phyloP scores from a whole-genome alignment of 371 early-diverging fungal genomes.

The Mucor ambiguus region DNA sequence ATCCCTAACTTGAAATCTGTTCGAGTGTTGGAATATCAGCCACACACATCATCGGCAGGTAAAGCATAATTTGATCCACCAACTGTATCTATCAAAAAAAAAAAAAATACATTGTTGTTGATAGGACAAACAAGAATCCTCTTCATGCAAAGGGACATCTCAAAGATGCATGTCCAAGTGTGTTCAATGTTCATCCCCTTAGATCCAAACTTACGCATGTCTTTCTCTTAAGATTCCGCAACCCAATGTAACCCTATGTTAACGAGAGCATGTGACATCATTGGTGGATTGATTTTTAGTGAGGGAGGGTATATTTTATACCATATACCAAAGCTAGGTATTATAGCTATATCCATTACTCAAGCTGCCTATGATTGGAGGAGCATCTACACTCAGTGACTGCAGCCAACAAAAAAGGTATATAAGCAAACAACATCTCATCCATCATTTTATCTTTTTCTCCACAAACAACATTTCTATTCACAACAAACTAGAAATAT shows the following conservation, averaged over 20 bases:
- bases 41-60: not conserved
- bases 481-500: not conserved
- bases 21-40: not conserved
- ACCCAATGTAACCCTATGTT: not conserved
- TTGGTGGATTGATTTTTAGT: not conserved
- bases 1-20: not conserved
- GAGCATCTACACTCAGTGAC: not conserved
- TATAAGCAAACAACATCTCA: not conserved
- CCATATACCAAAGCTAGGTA: not conserved
- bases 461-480: not conserved
- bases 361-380: conserved; percentile 5
- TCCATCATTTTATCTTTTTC: not conserved
- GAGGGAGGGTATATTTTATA: conserved; percentile 18
- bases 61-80: not conserved
- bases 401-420: conserved; percentile 11
- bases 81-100: not conserved
- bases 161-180: not conserved
- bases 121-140: not conserved
- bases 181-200: not conserved
- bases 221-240: conserved; percentile 2
- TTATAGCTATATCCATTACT: conserved; percentile 3
- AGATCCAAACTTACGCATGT: not conserved
- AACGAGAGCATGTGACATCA: conserved; percentile 15
- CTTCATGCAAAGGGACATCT: not conserved
- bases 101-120: not conserved